A percentile compares a stretch with the other conserved stretches of the same genome.
Evolutionary conservation across 2,329 filamentous ascomycete genomes (phyloP).

Genomic region (Trichothecium roseum): DNA sequence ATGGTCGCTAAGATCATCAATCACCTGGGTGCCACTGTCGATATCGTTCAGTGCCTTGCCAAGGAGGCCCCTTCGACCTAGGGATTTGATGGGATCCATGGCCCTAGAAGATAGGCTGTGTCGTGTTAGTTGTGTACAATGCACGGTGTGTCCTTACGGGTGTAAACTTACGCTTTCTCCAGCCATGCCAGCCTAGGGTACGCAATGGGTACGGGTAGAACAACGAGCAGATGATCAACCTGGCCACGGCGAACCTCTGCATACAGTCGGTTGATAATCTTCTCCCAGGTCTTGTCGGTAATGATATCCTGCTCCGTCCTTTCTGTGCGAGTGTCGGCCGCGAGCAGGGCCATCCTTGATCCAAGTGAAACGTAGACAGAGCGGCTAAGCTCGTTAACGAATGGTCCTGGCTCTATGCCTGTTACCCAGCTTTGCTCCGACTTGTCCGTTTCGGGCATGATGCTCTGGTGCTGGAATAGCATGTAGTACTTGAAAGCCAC

Average conservation of each 20-base stretch:
- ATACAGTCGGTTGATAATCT: constrained; percentile 77
- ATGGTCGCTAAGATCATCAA: constrained; percentile 90
- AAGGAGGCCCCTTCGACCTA: constrained; percentile 72
- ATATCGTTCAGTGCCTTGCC: constrained; percentile 78
- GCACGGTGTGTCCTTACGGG: neutral
- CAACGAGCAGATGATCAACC: constrained; percentile 80
- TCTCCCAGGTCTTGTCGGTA: constrained; percentile 70
- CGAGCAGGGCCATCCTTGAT: constrained; percentile 68
- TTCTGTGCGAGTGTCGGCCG: constrained; percentile 85
- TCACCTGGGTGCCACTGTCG: constrained; percentile 81
- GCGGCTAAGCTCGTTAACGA: constrained; percentile 77
- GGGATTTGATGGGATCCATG: constrained; percentile 81
- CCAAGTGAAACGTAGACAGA: constrained; percentile 82
- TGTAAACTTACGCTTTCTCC: constrained; percentile 51
- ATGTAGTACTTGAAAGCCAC: constrained; percentile 98
- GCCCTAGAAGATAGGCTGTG: constrained; percentile 68
- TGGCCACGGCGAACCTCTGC: constrained; percentile 72
- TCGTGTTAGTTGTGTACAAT: constrained; percentile 16
- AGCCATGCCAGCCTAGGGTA: constrained; percentile 67
- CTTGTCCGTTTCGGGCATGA: constrained; percentile 67
- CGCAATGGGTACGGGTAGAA: constrained; percentile 75
- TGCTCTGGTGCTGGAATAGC: constrained; percentile 93
- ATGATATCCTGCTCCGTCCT: constrained; percentile 75
- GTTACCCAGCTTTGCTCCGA: constrained; percentile 89
- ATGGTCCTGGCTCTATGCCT: constrained; percentile 71